Conservation (phyloP, 1,284 basidiomycete genomes). For the Mycosarcoma mackinlayi region DNA sequence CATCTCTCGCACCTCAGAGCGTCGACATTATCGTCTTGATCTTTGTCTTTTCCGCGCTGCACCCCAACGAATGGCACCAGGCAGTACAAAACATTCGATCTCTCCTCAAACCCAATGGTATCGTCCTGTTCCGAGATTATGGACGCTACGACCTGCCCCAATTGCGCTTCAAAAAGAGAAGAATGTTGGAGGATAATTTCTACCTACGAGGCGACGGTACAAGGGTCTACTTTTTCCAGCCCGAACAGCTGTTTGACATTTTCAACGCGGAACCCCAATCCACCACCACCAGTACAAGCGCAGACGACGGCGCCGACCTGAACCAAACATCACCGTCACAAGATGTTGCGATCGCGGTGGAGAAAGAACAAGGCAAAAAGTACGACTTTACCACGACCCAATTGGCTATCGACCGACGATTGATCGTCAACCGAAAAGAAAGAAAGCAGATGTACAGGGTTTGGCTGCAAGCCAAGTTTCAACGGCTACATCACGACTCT, state of each 20-base stretch:
- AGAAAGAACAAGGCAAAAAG: background rate
- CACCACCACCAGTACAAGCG: constrained; percentile 13
- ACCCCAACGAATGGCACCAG: constrained; percentile 89
- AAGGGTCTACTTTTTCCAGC: constrained; percentile 70
- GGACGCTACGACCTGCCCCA: constrained; percentile 90
- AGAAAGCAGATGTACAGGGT: constrained; percentile 65
- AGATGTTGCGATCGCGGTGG: too few species aligned
- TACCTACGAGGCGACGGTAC: constrained; percentile 87
- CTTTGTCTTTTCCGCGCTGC: constrained; percentile 92
- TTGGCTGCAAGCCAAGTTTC: constrained; percentile 66
- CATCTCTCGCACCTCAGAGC: constrained; percentile 69
- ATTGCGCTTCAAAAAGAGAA: constrained; percentile 86
- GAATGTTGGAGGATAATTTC: constrained; percentile 87
- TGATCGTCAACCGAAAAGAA: constrained; percentile 66
- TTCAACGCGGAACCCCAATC: constrained; percentile 54
- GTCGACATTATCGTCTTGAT: constrained; percentile 92
- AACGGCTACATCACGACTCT: constrained; percentile 6
- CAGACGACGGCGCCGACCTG: background rate
- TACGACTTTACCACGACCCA: constrained; percentile 59
- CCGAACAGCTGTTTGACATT: constrained; percentile 57
- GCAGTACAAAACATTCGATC: constrained; percentile 82
- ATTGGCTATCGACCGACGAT: constrained; percentile 63
- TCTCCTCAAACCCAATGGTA: constrained; percentile 88
- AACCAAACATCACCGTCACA: background rate
- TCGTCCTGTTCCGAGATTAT: constrained; percentile 90